A percentile compares a stretch with the other conserved stretches of the same genome.
These are phyloP conservation scores for Prunus mongolica DNA, from an alignment of 306 rosid genomes.

Conservation along the genomic window DNA sequence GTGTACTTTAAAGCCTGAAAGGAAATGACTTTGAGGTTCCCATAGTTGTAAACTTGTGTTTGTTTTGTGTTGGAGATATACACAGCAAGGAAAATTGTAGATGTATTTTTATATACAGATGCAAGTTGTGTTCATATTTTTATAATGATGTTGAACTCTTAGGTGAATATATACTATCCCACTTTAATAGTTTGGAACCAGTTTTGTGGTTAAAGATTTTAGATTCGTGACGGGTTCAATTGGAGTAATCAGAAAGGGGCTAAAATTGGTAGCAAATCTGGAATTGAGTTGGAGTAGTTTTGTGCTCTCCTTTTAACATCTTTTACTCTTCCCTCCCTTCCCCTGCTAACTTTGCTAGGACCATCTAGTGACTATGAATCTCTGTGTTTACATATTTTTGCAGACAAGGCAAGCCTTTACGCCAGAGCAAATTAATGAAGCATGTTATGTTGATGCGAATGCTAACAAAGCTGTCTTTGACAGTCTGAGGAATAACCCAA, in stretches of 20 bases:
- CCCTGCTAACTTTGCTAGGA: slow-evolving; percentile 1
- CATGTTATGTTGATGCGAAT: slow-evolving; percentile 72
- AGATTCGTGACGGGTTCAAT: background rate
- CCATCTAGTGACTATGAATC: background rate
- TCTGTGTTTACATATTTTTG: slow-evolving; percentile 25
- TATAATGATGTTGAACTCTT: too few relatives aligned
- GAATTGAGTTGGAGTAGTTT: background rate
- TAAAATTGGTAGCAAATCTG: background rate
- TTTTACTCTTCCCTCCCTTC: background rate
- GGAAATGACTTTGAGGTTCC: background rate
- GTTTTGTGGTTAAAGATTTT: background rate
- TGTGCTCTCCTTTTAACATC: background rate
- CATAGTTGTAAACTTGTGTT: background rate
- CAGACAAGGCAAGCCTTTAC: slow-evolving; percentile 82
- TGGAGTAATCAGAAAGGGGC: background rate
- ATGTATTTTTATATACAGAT: background rate
- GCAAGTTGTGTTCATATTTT: too few relatives aligned
- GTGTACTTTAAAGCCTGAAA: background rate
- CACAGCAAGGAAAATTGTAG: background rate
- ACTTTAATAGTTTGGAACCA: background rate
- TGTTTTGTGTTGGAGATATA: background rate
- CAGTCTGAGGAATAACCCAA: slow-evolving; percentile 84
- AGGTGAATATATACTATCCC: too few relatives aligned
- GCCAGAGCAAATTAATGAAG: slow-evolving; percentile 78
- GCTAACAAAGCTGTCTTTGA: slow-evolving; percentile 88